Evolutionary conservation across 768 basidiomycete genomes (phyloP).

Genomic region (Kwoniella newhampshirensis): DNA sequence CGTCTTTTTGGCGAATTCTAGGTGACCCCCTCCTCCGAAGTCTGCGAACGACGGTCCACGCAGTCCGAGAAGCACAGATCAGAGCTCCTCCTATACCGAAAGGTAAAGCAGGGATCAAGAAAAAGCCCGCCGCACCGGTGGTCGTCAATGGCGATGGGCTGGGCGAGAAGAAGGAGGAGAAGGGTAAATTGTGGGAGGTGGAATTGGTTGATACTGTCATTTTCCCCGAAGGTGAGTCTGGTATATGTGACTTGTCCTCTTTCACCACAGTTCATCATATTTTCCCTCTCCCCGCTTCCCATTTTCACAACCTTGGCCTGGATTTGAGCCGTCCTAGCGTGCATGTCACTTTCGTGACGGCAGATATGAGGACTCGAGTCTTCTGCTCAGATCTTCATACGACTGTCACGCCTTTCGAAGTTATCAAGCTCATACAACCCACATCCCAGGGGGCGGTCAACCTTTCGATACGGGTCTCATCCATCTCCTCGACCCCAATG

Average conservation of each 20-base stretch:
- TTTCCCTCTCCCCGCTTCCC: too few species aligned
- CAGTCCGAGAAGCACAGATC: slow-evolving; percentile 28
- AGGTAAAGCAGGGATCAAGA: slow-evolving; percentile 36
- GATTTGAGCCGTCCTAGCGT: too few species aligned
- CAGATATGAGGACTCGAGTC: background rate
- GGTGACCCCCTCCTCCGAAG: slow-evolving; percentile 43
- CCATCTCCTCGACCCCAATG: slow-evolving; percentile 27
- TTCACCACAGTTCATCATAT: too few species aligned
- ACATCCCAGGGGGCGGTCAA: slow-evolving; percentile 50
- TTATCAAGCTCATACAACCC: too few species aligned
- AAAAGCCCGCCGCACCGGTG: slow-evolving; percentile 5
- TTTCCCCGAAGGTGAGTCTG: slow-evolving; percentile 50
- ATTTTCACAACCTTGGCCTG: too few species aligned
- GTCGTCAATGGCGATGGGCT: background rate
- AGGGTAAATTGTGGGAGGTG: slow-evolving; percentile 46
- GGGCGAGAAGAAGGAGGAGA: slow-evolving; percentile 6
- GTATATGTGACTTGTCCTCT: background rate
- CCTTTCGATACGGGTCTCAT: slow-evolving; percentile 47
- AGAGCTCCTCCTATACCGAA: slow-evolving; percentile 36
- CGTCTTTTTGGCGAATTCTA: too few species aligned
- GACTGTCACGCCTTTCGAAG: too few species aligned
- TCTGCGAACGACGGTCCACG: slow-evolving; percentile 28
- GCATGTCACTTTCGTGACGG: background rate
- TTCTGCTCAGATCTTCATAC: too few species aligned
- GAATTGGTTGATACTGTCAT: slow-evolving; percentile 49